These are phyloP conservation scores for Stellera chamaejasme DNA, from an alignment of 345 rosid genomes.

Conservation along the genomic window DNA sequence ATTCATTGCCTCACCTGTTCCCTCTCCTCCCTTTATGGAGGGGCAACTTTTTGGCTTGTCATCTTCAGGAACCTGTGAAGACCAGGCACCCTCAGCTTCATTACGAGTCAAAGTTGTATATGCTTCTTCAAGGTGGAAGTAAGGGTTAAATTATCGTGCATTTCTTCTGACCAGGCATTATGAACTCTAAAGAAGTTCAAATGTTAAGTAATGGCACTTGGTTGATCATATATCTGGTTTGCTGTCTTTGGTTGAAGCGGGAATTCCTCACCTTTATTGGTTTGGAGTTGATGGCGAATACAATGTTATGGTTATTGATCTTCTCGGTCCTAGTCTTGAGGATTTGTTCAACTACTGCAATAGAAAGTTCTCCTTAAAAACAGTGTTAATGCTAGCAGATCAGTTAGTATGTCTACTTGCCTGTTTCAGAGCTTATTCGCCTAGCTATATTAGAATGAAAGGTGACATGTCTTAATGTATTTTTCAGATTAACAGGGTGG, in stretches of 20 bases:
- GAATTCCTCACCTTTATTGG: conserved; percentile 91
- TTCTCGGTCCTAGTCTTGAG: conserved; percentile 91
- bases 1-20: background rate
- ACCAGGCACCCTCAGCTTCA: conserved; percentile 89
- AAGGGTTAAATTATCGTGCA: conserved; percentile 25
- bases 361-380: conserved; percentile 66
- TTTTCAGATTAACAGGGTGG: conserved; percentile 76
- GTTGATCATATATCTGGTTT: background rate
- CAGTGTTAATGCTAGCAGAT: conserved; percentile 93
- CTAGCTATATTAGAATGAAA: conserved; percentile 5
- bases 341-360: conserved; percentile 85
- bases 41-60: background rate
- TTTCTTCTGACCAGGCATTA: background rate
- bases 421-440: background rate
- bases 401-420: conserved; percentile 50
- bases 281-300: conserved; percentile 82
- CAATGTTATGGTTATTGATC: conserved; percentile 87
- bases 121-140: conserved; percentile 96
- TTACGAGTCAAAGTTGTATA: conserved; percentile 79
- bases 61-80: conserved; percentile 72
- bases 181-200: background rate
- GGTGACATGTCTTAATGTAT: background rate
- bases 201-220: background rate
- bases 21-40: too few species aligned
- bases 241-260: conserved; percentile 34